Evolutionary conservation across 2,329 filamentous ascomycete genomes (phyloP).

Genomic region (Pseudogymnoascus sp.): DNA sequence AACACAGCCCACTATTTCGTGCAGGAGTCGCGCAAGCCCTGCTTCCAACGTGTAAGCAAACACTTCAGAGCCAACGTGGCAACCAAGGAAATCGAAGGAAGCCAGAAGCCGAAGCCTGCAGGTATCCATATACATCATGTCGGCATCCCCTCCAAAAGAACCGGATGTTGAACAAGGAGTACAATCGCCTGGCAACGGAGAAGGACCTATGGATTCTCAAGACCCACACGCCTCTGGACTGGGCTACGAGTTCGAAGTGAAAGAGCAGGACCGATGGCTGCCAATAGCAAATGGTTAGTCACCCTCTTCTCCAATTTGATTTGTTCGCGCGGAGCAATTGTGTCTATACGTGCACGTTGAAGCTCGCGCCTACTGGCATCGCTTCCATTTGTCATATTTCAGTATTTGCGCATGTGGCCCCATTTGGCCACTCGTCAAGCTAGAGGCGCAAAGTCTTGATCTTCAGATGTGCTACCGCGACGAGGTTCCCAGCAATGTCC

Average conservation of each 20-base stretch:
- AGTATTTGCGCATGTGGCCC: slow-evolving; percentile 31
- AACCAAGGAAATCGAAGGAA: slow-evolving; percentile 27
- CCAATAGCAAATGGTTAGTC: slow-evolving; percentile 99
- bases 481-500: slow-evolving; percentile 45
- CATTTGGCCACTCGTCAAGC: slow-evolving; percentile 28
- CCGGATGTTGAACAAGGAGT: slow-evolving; percentile 81
- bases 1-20: slow-evolving; percentile 15
- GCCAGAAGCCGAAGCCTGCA: slow-evolving; percentile 32
- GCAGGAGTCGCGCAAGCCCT: slow-evolving; percentile 16
- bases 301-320: slow-evolving; percentile 37
- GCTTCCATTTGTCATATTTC: slow-evolving; percentile 42
- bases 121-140: slow-evolving; percentile 79
- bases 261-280: slow-evolving; percentile 99
- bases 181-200: slow-evolving; percentile 85
- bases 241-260: slow-evolving; percentile 94
- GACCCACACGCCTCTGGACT: slow-evolving; percentile 70
- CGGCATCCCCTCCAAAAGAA: slow-evolving; percentile 88
- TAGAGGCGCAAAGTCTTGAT: slow-evolving; percentile 26
- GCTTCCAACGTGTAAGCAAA: slow-evolving; percentile 19
- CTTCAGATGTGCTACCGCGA: slow-evolving; percentile 13
- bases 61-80: slow-evolving; percentile 25
- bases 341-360: slow-evolving; percentile 22
- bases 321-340: slow-evolving; percentile 37
- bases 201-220: slow-evolving; percentile 82
- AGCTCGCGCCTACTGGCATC: slow-evolving; percentile 38